Percentiles rank a stretch among this genome's conserved stretches.
phyloP scores from a whole-genome alignment of 345 rosid species.

The Gossypium australe region DNA sequence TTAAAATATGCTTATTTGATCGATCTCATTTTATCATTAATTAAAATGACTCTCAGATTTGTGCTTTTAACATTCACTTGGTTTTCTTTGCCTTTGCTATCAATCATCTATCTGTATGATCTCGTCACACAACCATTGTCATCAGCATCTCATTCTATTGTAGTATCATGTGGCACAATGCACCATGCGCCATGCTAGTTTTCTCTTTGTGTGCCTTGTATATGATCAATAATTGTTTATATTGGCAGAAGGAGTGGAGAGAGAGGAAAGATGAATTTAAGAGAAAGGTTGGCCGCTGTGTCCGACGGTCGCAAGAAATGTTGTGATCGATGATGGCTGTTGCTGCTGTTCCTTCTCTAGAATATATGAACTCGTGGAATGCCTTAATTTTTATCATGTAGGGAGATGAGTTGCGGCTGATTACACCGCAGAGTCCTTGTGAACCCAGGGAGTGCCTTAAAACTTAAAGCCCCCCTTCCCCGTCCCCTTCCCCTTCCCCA shows the following conservation, averaged over 20 bases:
- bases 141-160: not conserved
- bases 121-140: not conserved
- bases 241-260: slow-evolving; percentile 69
- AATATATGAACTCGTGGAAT: not conserved
- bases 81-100: no score
- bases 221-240: not conserved
- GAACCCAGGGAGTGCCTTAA: no score
- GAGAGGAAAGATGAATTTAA: slow-evolving; percentile 64
- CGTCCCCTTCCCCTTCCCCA: no score
- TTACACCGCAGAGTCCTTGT: no score
- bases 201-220: not conserved
- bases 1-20: no score
- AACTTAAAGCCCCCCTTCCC: no score
- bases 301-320: slow-evolving; percentile 65
- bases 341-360: not conserved
- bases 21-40: not conserved
- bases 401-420: no score
- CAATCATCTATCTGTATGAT: not conserved
- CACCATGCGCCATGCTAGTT: not conserved
- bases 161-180: not conserved
- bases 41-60: not conserved
- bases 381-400: no score
- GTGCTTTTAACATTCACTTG: not conserved
- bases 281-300: slow-evolving; percentile 62
- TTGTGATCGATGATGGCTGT: slow-evolving; percentile 18